These are phyloP conservation scores for Monosporascus ibericus DNA, from an alignment of 2,329 filamentous ascomycete species.

Conservation along the genomic window DNA sequence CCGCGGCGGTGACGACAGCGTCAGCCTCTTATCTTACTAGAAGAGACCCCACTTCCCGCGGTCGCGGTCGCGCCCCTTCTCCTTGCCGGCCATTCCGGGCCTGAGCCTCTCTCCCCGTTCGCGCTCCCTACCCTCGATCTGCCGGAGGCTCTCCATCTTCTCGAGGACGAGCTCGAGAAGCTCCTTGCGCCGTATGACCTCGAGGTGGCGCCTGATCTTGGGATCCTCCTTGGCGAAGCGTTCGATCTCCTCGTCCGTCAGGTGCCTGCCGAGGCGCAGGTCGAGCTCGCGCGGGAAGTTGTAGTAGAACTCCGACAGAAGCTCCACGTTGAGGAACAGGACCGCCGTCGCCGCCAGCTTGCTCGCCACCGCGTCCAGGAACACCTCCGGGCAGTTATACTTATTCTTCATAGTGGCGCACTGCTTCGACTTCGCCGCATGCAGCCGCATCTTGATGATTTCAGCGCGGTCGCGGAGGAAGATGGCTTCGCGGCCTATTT, in stretches of 20 bases:
- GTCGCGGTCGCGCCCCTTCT: constrained; percentile 35
- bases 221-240: constrained; percentile 89
- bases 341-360: constrained; percentile 94
- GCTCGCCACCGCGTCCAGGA: constrained; percentile 93
- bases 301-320: constrained; percentile 96
- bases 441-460: constrained; percentile 82
- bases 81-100: constrained; percentile 17
- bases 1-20: too few species aligned
- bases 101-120: constrained; percentile 32
- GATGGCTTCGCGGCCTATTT: constrained; percentile 76
- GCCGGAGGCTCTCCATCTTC: constrained; percentile 89
- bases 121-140: constrained; percentile 71
- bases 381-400: constrained; percentile 94
- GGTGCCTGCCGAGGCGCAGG: constrained; percentile 71
- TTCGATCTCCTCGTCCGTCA: constrained; percentile 76
- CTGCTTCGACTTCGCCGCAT: constrained; percentile 85
- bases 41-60: constrained; percentile 39
- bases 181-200: constrained; percentile 88
- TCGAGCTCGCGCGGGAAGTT: constrained; percentile 94
- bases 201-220: constrained; percentile 80
- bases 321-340: constrained; percentile 93
- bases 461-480: constrained; percentile 90
- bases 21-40: constrained; percentile 14
- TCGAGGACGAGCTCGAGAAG: constrained; percentile 85
- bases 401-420: constrained; percentile 81